These are phyloP conservation scores for Melampsora occidentalis DNA, from an alignment of 1,284 basidiomycete species.

Conservation along the genomic window DNA sequence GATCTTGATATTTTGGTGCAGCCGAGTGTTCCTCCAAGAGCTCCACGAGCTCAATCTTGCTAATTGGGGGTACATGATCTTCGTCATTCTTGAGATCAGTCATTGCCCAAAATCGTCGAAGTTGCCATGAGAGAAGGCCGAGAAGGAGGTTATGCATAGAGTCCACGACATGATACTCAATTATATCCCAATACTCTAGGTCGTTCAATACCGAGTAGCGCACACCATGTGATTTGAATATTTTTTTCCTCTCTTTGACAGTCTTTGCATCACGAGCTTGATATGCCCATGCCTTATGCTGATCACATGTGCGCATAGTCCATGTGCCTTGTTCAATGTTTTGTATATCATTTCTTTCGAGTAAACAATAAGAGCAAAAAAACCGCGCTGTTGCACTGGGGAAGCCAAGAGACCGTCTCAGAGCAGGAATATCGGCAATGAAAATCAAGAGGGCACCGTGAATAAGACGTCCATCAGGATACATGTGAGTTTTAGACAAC, in stretches of 20 bases:
- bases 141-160: too few relatives aligned
- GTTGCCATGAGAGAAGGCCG: too few relatives aligned
- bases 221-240: not conserved
- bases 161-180: too few relatives aligned
- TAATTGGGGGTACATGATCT: too few relatives aligned
- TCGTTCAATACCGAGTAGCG: not conserved
- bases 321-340: not conserved
- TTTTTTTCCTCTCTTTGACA: not conserved
- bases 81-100: too few relatives aligned
- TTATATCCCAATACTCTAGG: too few relatives aligned
- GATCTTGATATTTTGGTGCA: too few relatives aligned
- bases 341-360: not conserved
- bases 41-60: too few relatives aligned
- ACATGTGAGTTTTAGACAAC: not conserved
- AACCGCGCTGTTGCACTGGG: not conserved
- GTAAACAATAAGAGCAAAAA: conserved; percentile 1
- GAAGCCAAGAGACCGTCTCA: not conserved
- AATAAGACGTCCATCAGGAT: not conserved
- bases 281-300: not conserved
- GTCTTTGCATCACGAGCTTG: not conserved
- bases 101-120: too few relatives aligned
- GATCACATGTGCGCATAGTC: not conserved
- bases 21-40: too few relatives aligned
- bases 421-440: conserved; percentile 8
- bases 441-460: not conserved